Percentiles rank a stretch among this genome's conserved stretches.
Conservation (phyloP, 495 filamentous ascomycete species). For the Penicillium cosmopolitanum region DNA sequence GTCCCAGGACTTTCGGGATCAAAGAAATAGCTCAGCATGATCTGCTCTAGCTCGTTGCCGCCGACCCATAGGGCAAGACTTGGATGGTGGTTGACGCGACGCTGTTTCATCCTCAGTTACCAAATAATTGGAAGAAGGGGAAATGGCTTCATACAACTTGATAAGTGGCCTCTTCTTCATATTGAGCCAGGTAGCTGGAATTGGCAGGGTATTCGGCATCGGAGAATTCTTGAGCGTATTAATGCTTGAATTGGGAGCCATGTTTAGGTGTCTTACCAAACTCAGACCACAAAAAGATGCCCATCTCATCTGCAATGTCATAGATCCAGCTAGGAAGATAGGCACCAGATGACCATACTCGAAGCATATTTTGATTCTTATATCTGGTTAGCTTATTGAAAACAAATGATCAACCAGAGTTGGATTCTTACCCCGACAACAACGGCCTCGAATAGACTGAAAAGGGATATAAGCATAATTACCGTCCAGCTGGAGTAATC, state of each 20-base stretch:
- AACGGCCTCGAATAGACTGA: constrained; percentile 54
- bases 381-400: not conserved
- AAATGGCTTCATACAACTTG: constrained; percentile 42
- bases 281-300: constrained; percentile 69
- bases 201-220: constrained; percentile 65
- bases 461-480: not conserved
- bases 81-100: constrained; percentile 68
- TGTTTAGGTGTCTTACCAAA: constrained; percentile 32
- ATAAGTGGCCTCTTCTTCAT: constrained; percentile 60
- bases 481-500: too few relatives aligned
- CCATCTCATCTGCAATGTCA: constrained; percentile 68
- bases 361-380: constrained; percentile 68
- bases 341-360: constrained; percentile 66
- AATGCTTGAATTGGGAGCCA: not conserved
- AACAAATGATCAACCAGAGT: not conserved
- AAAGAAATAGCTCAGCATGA: constrained; percentile 50
- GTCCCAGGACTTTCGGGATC: constrained; percentile 50
- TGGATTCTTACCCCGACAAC: constrained; percentile 39
- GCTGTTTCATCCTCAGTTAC: constrained; percentile 13
- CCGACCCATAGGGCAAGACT: constrained; percentile 68
- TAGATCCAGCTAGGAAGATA: constrained; percentile 71
- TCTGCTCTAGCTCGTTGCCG: constrained; percentile 64
- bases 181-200: constrained; percentile 59
- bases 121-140: not conserved
- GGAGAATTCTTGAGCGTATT: constrained; percentile 50